Base-by-base conservation (phyloP, 345 rosid species). In the Euphorbia lathyris region DNA sequence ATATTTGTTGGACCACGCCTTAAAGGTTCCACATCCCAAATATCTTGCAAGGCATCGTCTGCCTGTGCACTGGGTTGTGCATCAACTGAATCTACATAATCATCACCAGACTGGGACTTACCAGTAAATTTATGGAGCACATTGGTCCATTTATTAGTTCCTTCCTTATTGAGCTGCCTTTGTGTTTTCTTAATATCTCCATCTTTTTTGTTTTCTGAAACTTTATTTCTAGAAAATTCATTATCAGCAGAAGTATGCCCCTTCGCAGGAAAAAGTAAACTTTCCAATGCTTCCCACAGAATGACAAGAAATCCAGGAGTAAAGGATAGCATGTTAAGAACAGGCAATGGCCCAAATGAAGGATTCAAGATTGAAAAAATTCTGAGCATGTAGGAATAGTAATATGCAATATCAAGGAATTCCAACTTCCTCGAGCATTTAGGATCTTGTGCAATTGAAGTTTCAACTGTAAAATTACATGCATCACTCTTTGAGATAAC, bases 311-410 rank as follows among this genome's bases (percentile, higher is more conserved):
- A 90, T 75, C 95, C 95, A 77, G 97, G 96, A 65, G 89, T 83
- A 79, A 94, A 94, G 75, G 98, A 83, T 50, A 94, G 81, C 91
- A 90, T 86, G 74, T 94, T 94, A 68, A 94, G 98, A 56, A 91
- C 82, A 77, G 96, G 90, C 80, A 91, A 83, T 4, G 90, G 76
- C 40, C 97, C 96, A 75, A 76, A 76, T 38, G 69, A 65, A 48
- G 95, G 89, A 82, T 87, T 88, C 67, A 85, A 68, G 75, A 80
- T 66, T 14, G 88, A 73, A 83, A 82, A 91, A 73, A 94, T 84
- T 80, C 95, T 86, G 77, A 94, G 87, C 85, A 90, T 81, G 81
- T 80, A 82, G 48, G 97, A 91, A 77, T 94, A 94, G 65, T 90
- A 88, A 72, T 90, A 81, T 65, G 88, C 85, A 73, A 94, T 77